Percentiles rank a stretch among this genome's conserved stretches.
phyloP scores from a whole-genome alignment of 2,329 filamentous ascomycete genomes.

The Neofusicoccum sp. region DNA sequence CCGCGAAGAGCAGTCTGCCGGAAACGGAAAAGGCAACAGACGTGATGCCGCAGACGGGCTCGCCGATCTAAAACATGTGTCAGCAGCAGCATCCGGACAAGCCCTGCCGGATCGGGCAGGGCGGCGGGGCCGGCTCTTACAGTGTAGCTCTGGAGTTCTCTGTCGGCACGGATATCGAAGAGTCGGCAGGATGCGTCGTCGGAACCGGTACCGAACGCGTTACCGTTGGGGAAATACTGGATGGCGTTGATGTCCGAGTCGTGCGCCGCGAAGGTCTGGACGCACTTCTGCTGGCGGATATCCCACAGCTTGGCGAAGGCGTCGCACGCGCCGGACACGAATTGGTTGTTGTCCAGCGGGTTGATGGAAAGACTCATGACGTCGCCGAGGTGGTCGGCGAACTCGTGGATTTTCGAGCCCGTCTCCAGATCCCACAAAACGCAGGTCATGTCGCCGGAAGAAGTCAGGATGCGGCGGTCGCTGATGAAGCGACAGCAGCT shows the following conservation, averaged over 20 bases:
- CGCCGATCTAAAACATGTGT: constrained; percentile 70
- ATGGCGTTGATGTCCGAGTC: constrained; percentile 99
- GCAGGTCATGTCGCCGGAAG: constrained; percentile 98
- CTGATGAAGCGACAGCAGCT: constrained; percentile 99
- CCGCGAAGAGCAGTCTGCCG: constrained; percentile 89
- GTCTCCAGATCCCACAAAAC: constrained; percentile 99
- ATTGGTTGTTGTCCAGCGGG: constrained; percentile 97
- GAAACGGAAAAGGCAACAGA: constrained; percentile 98
- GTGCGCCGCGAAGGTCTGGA: constrained; percentile 97
- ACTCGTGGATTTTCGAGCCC: constrained; percentile 94
- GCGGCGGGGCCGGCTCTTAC: constrained; percentile 40
- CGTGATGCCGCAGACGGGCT: constrained; percentile 95
- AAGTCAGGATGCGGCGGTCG: constrained; percentile 94
- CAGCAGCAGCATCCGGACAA: background rate
- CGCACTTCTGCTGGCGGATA: constrained; percentile 95
- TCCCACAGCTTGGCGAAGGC: constrained; percentile 99
- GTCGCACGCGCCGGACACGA: constrained; percentile 98
- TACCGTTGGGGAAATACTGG: constrained; percentile 98
- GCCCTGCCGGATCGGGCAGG: background rate
- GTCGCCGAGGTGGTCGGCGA: constrained; percentile 95
- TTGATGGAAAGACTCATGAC: constrained; percentile 99
- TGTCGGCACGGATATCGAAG: constrained; percentile 95
- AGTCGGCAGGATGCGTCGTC: constrained; percentile 96
- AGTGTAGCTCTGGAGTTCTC: constrained; percentile 69
- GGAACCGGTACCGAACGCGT: constrained; percentile 96